phyloP scores from a whole-genome alignment of 169 alveolate genomes.

The Cardiosporidium cionae region DNA sequence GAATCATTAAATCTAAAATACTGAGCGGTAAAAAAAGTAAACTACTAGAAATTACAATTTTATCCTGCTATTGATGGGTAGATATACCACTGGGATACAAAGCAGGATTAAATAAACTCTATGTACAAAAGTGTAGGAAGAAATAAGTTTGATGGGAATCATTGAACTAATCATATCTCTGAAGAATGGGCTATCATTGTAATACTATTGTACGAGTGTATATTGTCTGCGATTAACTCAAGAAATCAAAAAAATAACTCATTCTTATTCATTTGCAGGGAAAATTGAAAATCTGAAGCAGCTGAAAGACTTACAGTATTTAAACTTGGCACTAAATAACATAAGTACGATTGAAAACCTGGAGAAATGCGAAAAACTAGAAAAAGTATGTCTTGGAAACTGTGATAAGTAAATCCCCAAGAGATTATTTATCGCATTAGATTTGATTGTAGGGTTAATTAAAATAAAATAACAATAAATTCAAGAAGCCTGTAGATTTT shows the following conservation, averaged over 20 bases:
- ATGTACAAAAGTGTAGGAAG: background rate
- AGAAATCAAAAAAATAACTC: background rate
- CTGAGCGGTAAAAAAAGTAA: too few relatives aligned
- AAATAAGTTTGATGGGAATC: background rate
- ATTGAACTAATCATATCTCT: background rate
- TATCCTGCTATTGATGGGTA: too few relatives aligned
- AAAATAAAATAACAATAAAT: too few relatives aligned
- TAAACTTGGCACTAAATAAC: slow-evolving; percentile 81
- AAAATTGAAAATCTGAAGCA: slow-evolving; percentile 74
- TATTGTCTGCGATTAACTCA: background rate
- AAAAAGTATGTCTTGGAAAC: slow-evolving; percentile 44
- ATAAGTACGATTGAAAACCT: slow-evolving; percentile 72
- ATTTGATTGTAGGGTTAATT: too few relatives aligned
- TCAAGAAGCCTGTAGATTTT: too few relatives aligned
- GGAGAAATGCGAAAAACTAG: slow-evolving; percentile 75
- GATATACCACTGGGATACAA: background rate
- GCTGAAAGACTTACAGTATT: slow-evolving; percentile 78
- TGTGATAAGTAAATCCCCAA: too few relatives aligned
- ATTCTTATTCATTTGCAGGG: too few relatives aligned
- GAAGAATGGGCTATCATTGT: background rate
- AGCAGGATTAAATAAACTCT: background rate
- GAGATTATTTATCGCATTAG: too few relatives aligned
- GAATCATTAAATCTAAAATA: too few relatives aligned
- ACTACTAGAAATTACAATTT: too few relatives aligned
- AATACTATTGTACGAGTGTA: background rate